These are phyloP conservation scores for Erucastrum elatum DNA, from an alignment of 345 rosid genomes.

Conservation along the genomic window DNA sequence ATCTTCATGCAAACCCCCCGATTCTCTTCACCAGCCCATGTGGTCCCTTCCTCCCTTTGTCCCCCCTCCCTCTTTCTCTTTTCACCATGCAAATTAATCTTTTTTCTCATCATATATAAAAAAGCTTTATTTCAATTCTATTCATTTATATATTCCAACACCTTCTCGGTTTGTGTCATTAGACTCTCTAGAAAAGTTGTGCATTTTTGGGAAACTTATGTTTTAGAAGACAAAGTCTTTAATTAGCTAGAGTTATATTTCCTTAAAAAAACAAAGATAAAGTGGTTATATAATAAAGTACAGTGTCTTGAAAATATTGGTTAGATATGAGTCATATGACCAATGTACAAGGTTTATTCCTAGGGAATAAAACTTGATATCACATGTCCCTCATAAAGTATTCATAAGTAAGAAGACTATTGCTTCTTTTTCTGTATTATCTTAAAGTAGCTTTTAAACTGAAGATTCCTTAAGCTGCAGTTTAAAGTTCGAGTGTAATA, in stretches of 20 bases:
- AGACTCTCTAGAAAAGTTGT: not conserved
- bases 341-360: conserved; percentile 12
- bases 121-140: not conserved
- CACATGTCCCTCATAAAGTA: not conserved
- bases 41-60: conserved; percentile 36
- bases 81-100: conserved; percentile 14
- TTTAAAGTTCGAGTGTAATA: conserved; percentile 23
- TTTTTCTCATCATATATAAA: not conserved
- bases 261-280: not conserved
- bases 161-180: conserved; percentile 1
- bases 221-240: conserved; percentile 1
- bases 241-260: not conserved
- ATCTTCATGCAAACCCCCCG: conserved; percentile 38
- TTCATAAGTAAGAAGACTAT: not conserved
- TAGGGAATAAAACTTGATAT: conserved; percentile 16
- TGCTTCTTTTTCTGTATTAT: not conserved
- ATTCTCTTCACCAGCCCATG: conserved; percentile 31
- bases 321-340: not conserved
- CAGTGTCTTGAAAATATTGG: not conserved
- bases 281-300: not conserved
- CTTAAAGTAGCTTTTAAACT: conserved; percentile 13
- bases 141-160: not conserved
- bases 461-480: conserved; percentile 13
- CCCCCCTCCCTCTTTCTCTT: conserved; percentile 15
- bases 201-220: conserved; percentile 24